Percentiles rank a stretch among this genome's conserved stretches.
Evolutionary conservation across 768 basidiomycete species (phyloP).

Genomic region (Candolleomyces aberdarensis): DNA sequence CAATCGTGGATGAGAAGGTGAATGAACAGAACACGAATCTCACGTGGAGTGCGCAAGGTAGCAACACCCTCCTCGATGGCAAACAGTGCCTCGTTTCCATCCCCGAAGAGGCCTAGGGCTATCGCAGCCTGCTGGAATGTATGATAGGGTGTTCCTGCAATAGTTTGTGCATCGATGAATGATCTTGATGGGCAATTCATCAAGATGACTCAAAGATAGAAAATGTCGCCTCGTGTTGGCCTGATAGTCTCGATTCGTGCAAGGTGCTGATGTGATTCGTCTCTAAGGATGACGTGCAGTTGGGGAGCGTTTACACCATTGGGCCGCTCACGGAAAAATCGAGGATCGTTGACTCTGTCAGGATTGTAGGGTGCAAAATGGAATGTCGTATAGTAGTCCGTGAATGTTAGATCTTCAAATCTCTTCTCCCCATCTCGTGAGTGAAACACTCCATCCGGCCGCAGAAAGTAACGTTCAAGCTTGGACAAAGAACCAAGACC

Average conservation of each 20-base stretch:
- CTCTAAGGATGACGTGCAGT: not conserved
- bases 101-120: conserved; percentile 13
- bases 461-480: not conserved
- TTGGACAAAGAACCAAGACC: too few species aligned
- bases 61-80: conserved; percentile 34
- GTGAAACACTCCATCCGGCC: conserved; percentile 4
- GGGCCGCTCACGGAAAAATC: conserved; percentile 3
- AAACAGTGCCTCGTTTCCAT: conserved; percentile 14
- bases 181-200: conserved; percentile 9
- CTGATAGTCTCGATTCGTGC: conserved; percentile 18
- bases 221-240: conserved; percentile 29
- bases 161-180: conserved; percentile 16
- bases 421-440: not conserved
- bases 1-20: conserved; percentile 33
- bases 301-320: conserved; percentile 17
- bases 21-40: conserved; percentile 37
- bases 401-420: conserved; percentile 1
- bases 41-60: conserved; percentile 26
- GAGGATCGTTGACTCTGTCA: not conserved
- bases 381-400: not conserved
- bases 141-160: conserved; percentile 11
- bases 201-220: conserved; percentile 29
- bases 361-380: not conserved
- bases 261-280: conserved; percentile 11
- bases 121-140: conserved; percentile 21